Evolutionary conservation across 257 asterid species (phyloP), one percentile per base, ranked within the genome.

Genomic region (Penstemon davidsonii): DNA sequence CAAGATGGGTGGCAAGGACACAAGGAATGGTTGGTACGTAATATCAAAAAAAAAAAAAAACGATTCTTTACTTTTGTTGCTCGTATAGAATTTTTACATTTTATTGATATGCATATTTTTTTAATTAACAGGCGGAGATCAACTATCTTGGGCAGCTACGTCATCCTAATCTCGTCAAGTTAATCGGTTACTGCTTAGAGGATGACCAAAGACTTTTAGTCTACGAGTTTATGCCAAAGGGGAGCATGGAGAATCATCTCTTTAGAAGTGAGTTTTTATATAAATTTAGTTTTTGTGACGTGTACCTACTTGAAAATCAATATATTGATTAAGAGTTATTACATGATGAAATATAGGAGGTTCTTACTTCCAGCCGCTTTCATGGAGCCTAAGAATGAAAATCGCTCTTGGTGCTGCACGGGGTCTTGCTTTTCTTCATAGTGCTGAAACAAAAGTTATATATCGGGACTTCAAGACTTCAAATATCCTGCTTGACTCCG

Each of bases 1-100:
- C 96, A 86, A 77, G 92, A 90, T 10, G 88, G 96, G 6, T 78
- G 86, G 71, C 97, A 90, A 68, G 96, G 97, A 47, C 97, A 90
- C 81, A 88, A 79, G 71, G 97, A 90, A 83, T 91, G 97, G 97
- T 61, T 91, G 88, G 97, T 91, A 75, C 8, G 90, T 75, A 38
- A 45, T 38, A 15, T 15, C 18, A 15, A 15, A 15, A 62, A 12
- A 2, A 65, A 5, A 25, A 5, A 13, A 15, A 19, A 25, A 25
- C 33, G 33, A 25, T 25, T 25, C 33, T 25, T 13, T 6, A 6
- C 2, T 51, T 44, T 65, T 44, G 54, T 13, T 50, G 43, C 18
- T 49, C 12, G 59, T 40, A 55, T 19, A 38, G 8, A 57, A 13
- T 37, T 57, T 33, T 57, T 37, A 40, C 6, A n/a, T 52, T 55